Base-by-base conservation (phyloP, 2,329 filamentous ascomycete species). In the Xylariaceae sp. region DNA sequence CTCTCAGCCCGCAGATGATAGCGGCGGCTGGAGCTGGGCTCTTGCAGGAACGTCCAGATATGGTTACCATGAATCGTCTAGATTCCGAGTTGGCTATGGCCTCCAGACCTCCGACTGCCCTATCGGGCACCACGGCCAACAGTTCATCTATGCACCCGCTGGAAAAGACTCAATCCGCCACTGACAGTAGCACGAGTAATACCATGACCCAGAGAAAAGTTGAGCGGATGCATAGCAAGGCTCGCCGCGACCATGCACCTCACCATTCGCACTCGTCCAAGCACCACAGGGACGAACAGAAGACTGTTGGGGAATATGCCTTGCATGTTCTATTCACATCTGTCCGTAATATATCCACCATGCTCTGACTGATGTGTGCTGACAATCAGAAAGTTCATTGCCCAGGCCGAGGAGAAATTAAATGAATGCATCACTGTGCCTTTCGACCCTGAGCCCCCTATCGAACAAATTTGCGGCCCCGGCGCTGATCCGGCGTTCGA, bases 221-320 rank as follows among this genome's bases (percentile, higher is more conserved):
- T 40, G 84, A 88, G 66, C 79, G 83, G 56, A 85, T 85, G 73
- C 85, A 88, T 21, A 88, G 84, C 53, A 90, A 85, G 71, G 78
- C 84, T 45, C 86, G 88, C 63, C 84, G 88, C 67, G 89, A 92
- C 60, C 88, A 91, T 70, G 78, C 81, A 6, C 88, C 89, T 68
- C 86, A 93, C 68, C 88, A 87, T 65, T 90, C 90, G 16, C 87
- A 91, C 67, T 93, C 90, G 37, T 88, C 88, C 48, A 82, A 85
- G 52, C 85, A 88, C 66, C 80, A 87, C 65, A 84, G 85, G 64
- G 85, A 89, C 50, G 91, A 96, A 61, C 85, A 89, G 62, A 96
- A 93, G 74, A 97, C 93, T 0, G 93, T 97, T n/a, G 93, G 92
- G 52, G 95, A 99, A 78, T 98, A 96, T 82, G 95, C 95, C 19